These are phyloP conservation scores for Amanita rimosa DNA, from an alignment of 768 basidiomycete species.

Conservation along the genomic window DNA sequence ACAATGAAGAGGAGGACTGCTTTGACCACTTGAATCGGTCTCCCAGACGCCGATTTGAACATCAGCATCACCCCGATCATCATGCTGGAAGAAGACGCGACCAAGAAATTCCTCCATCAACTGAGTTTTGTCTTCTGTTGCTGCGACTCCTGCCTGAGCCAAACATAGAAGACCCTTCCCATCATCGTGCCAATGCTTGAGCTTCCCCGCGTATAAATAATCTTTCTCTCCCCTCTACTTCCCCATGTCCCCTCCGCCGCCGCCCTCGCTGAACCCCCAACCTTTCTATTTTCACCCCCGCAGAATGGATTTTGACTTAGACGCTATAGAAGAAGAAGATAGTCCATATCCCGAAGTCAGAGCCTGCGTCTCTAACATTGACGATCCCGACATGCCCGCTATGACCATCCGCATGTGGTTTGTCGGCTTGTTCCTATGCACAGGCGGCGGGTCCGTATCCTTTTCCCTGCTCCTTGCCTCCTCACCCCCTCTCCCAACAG, in stretches of 20 bases:
- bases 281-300: conserved; percentile 10
- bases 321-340: conserved; percentile 84
- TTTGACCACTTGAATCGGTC: not conserved
- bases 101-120: conserved; percentile 39
- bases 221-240: conserved; percentile 8
- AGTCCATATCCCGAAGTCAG: conserved; percentile 96
- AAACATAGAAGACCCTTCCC: not conserved
- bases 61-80: conserved; percentile 11
- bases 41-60: not conserved
- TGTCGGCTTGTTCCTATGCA: conserved; percentile 64
- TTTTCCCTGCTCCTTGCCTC: no score
- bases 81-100: conserved; percentile 11
- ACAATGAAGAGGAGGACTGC: not conserved
- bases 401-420: conserved; percentile 89
- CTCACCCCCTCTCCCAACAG: conserved; percentile 18
- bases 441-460: conserved; percentile 45
- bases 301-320: conserved; percentile 83
- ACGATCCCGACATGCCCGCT: conserved; percentile 98
- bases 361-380: conserved; percentile 92
- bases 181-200: conserved; percentile 5
- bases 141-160: not conserved
- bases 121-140: conserved; percentile 21
- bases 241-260: conserved; percentile 6
- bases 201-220: no score
- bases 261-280: not conserved